Conservation (phyloP, 1,139 yeast species). For the Yamadazyma diddensiae region DNA sequence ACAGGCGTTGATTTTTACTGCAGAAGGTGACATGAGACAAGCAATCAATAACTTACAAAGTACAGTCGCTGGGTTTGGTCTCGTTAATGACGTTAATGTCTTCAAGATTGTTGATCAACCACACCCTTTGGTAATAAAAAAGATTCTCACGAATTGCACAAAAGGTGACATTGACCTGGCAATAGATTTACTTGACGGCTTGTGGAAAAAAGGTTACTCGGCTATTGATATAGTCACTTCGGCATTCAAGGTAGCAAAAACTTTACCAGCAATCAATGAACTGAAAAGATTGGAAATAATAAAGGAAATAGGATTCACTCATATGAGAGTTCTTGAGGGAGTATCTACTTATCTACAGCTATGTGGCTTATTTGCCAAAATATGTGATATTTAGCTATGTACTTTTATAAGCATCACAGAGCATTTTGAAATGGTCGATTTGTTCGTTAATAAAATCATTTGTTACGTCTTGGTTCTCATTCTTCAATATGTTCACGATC, state of each 20-base stretch:
- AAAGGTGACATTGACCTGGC: slow-evolving; percentile 56
- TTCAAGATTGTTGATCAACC: slow-evolving; percentile 96
- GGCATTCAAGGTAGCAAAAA: slow-evolving; percentile 82
- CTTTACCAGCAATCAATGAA: slow-evolving; percentile 66
- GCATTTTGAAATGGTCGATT: slow-evolving; percentile 55
- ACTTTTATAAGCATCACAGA: slow-evolving; percentile 57
- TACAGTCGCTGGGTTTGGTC: slow-evolving; percentile 90
- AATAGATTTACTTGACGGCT: slow-evolving; percentile 57
- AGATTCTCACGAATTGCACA: slow-evolving; percentile 54
- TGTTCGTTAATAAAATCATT: slow-evolving; percentile 56
- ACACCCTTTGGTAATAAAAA: slow-evolving; percentile 82
- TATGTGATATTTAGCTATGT: slow-evolving; percentile 27
- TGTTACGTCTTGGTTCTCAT: slow-evolving; percentile 37
- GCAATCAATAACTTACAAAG: slow-evolving; percentile 93
- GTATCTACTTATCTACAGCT: slow-evolving; percentile 84
- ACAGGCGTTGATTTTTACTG: slow-evolving; percentile 91
- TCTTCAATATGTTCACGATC: slow-evolving; percentile 46
- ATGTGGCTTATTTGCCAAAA: slow-evolving; percentile 76
- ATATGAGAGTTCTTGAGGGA: slow-evolving; percentile 92
- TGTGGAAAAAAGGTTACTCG: slow-evolving; percentile 91
- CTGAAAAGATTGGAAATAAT: slow-evolving; percentile 69
- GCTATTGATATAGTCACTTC: slow-evolving; percentile 93
- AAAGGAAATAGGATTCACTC: slow-evolving; percentile 83
- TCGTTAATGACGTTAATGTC: slow-evolving; percentile 87
- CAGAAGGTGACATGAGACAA: slow-evolving; percentile 99